These are phyloP conservation scores for Neofusicoccum cordaticola DNA, from an alignment of 2,329 filamentous ascomycete genomes.

Conservation along the genomic window DNA sequence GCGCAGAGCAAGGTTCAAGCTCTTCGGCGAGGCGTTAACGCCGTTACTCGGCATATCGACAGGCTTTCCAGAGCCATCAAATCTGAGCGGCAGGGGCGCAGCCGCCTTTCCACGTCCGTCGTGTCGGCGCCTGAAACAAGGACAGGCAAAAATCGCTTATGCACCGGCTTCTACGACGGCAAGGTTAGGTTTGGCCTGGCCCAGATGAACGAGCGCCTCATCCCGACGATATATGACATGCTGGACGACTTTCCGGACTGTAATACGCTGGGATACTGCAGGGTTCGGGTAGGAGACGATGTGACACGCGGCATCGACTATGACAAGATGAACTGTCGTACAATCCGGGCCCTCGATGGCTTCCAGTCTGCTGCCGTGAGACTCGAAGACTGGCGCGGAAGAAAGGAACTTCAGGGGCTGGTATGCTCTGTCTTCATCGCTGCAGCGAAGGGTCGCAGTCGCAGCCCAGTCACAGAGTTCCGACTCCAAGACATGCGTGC, in stretches of 20 bases:
- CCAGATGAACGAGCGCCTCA: background rate
- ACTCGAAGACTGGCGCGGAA: background rate
- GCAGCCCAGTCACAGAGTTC: background rate
- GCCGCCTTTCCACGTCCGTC: too few relatives aligned
- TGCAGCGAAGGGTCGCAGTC: background rate
- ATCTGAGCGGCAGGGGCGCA: too few relatives aligned
- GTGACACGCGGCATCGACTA: background rate
- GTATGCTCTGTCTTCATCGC: background rate
- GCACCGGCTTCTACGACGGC: background rate
- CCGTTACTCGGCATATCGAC: too few relatives aligned
- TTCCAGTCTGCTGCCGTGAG: background rate
- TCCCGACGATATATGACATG: background rate
- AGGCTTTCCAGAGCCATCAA: too few relatives aligned
- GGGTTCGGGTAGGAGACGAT: background rate
- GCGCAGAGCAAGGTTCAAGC: too few relatives aligned
- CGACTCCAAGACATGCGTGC: background rate
- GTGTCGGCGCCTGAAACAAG: too few relatives aligned
- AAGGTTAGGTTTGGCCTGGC: background rate
- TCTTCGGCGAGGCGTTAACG: too few relatives aligned
- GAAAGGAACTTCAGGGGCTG: background rate
- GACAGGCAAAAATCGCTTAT: too few relatives aligned
- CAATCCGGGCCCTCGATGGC: background rate
- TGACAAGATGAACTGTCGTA: background rate
- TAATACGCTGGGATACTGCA: background rate
- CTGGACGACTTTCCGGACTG: background rate